Conservation (phyloP, 495 filamentous ascomycete genomes). For the Penicillium paradoxum region DNA sequence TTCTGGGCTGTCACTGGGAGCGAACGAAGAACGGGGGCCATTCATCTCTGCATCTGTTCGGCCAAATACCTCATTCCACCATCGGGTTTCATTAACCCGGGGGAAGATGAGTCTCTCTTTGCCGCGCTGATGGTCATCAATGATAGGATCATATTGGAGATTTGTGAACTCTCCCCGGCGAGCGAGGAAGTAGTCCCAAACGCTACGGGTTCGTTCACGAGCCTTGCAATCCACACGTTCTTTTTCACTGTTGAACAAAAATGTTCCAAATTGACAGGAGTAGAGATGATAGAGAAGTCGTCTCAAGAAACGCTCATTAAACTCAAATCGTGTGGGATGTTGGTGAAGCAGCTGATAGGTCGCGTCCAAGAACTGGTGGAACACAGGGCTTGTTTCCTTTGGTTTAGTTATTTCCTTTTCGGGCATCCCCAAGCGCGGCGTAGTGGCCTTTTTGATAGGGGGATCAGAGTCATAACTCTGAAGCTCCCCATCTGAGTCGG, state of each 20-base stretch:
- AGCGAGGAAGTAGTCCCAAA: constrained; percentile 93
- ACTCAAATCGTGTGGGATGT: constrained; percentile 88
- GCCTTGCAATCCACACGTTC: constrained; percentile 73
- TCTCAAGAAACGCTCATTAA: constrained; percentile 90
- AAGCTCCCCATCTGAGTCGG: constrained; percentile 57
- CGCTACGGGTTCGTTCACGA: constrained; percentile 70
- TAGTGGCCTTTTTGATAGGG: constrained; percentile 39
- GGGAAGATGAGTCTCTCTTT: constrained; percentile 85
- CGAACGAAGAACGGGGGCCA: constrained; percentile 39
- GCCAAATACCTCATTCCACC: constrained; percentile 91
- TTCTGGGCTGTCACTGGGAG: constrained; percentile 16
- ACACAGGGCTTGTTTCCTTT: constrained; percentile 92
- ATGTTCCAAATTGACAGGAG: constrained; percentile 95
- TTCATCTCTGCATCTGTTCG: constrained; percentile 93
- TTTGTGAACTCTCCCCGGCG: constrained; percentile 76
- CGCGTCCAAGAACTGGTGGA: constrained; percentile 97
- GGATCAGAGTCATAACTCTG: constrained; percentile 49
- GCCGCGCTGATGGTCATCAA: constrained; percentile 73
- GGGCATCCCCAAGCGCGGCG: constrained; percentile 31
- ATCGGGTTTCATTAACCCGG: constrained; percentile 59
- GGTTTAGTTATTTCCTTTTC: constrained; percentile 58
- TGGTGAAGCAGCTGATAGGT: constrained; percentile 88
- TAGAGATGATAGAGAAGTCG: constrained; percentile 91
- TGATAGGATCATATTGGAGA: constrained; percentile 64
- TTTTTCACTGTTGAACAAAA: constrained; percentile 92